Evolutionary conservation across 108 stramenopile species (phyloP), one percentile per base, ranked within the genome.

Genomic region (Fragilaria crotonensis): DNA sequence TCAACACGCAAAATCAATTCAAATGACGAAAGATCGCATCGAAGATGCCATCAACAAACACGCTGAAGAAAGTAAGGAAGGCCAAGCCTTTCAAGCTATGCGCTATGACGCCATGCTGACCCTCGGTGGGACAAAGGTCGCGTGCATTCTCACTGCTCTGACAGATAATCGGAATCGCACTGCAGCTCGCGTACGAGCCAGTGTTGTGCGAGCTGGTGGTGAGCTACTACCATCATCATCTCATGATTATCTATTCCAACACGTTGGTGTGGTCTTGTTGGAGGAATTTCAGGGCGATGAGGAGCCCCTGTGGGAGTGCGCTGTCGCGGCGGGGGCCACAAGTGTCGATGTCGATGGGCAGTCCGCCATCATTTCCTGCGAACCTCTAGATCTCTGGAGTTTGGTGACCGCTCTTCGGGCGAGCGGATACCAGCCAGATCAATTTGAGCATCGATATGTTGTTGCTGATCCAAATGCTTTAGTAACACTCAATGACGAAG

Each of bases 81-180:
- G 32, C 41, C 78, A 80, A 36, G 63, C 76, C 11, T 70, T 79
- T 21, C 56, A 64, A 18, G 53, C 45, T 21, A 47, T 80, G 17
- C 61, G 85, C 32, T 87, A 80, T 49, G 81, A 87, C 63, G 85
- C 79, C 52, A 83, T 83, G 81, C 54, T 87, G 46, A 67, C 49
- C 22, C 53, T 79, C 0, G 52, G 41, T 29, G 63, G 71, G 33
- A 71, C 68, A 1, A 80, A 80, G 45, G 67, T 87, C 17, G 79
- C 76, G 2, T 74, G 77, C 21, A 78, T 87, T 29, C 50, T 83
- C 0, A 73, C 78, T 66, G 78, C 85, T 2, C 59, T 87, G 48
- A 68, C 85, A 4, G 85, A 87, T 49, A 87, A 87, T 62, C 79
- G 64, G 25, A 87, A 87, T 60, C 71, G 85, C n/a, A 83, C 85